Evolutionary conservation across 2,329 filamentous ascomycete species (phyloP).

Genomic region (Alternaria infectoria): DNA sequence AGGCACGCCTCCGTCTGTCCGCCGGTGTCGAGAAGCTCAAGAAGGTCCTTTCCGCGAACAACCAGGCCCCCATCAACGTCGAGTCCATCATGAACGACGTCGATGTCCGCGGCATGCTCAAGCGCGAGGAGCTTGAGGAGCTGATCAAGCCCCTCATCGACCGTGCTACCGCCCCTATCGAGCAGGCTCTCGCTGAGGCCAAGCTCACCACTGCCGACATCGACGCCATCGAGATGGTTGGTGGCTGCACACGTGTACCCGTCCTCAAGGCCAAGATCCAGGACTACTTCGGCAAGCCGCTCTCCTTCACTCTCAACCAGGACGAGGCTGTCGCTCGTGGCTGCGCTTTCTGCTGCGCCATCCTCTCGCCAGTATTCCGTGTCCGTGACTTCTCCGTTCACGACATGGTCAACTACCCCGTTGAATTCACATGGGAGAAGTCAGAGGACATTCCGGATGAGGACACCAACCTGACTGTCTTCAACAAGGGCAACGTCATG

Average conservation of each 20-base stretch:
- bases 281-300: conserved; percentile 84
- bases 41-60: conserved; percentile 97
- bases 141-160: conserved; percentile 84
- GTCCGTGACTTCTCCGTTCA: conserved; percentile 97
- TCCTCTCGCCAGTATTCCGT: conserved; percentile 95
- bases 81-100: conserved; percentile 99
- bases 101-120: conserved; percentile 87
- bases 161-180: conserved; percentile 74
- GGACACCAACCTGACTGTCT: conserved; percentile 95
- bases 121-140: conserved; percentile 91
- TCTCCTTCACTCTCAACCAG: conserved; percentile 97
- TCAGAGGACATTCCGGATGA: conserved; percentile 97
- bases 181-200: conserved; percentile 92
- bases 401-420: conserved; percentile 97
- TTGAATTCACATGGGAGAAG: conserved; percentile 99
- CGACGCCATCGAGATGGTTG: conserved; percentile 89
- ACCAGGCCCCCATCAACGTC: conserved; percentile 89
- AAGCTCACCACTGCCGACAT: conserved; percentile 92
- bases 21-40: conserved; percentile 96
- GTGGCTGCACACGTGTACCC: conserved; percentile 92
- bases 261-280: conserved; percentile 88
- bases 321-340: conserved; percentile 96
- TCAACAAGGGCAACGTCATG: conserved; percentile 95
- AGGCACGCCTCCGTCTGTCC: conserved; percentile 85
- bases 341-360: conserved; percentile 96